Conservation (phyloP, 2,329 filamentous ascomycete species). For the Apiospora saccharicola region DNA sequence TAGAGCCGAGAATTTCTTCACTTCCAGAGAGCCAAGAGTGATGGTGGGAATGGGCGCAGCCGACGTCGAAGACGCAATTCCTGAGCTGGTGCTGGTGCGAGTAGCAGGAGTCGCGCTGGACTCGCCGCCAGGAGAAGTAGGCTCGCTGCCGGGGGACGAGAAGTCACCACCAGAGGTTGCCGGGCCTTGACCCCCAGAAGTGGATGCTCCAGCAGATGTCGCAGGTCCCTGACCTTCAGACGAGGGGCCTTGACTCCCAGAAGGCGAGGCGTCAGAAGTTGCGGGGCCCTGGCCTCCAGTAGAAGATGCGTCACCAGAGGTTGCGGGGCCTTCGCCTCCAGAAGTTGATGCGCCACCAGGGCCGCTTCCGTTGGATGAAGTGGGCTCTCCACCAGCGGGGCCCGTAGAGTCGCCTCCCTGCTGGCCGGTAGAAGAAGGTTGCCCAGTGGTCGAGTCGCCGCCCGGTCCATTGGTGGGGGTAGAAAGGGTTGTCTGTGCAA, state of each 20-base stretch:
- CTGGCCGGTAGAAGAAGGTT: neutral
- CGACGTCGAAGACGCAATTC: neutral
- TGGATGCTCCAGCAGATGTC: no score
- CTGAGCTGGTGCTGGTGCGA: neutral
- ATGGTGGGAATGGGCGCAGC: neutral
- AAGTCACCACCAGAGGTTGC: neutral
- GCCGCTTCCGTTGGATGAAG: no score
- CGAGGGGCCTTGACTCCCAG: neutral
- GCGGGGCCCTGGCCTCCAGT: no score
- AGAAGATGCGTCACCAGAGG: neutral
- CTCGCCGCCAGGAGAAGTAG: neutral
- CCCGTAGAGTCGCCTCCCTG: neutral
- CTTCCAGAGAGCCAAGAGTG: neutral
- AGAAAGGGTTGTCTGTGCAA: neutral
- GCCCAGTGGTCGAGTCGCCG: neutral
- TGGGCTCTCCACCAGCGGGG: neutral
- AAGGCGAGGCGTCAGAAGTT: no score
- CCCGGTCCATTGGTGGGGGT: slow-evolving; percentile 15
- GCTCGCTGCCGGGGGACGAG: neutral
- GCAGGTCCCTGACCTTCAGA: neutral
- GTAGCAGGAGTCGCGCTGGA: neutral
- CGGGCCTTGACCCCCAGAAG: neutral
- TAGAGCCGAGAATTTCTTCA: neutral
- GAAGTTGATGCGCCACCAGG: neutral
- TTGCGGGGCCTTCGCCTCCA: neutral